phyloP scores from a whole-genome alignment of 441 rosid species.

The Gossypium davidsonii region DNA sequence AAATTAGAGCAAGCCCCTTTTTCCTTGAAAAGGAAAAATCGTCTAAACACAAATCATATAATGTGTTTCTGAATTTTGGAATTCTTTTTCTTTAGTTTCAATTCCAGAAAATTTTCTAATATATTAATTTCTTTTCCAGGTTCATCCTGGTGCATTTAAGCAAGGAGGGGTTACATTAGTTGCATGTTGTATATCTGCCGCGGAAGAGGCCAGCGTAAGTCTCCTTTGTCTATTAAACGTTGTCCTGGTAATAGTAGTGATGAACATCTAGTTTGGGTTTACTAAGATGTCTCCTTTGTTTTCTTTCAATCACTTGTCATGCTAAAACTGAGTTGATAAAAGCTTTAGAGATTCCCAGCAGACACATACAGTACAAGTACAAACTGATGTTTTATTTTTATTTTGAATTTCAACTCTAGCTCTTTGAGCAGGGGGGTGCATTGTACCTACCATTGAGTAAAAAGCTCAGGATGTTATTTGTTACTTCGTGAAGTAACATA shows the following conservation, averaged over 20 bases:
- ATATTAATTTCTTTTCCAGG: slow-evolving; percentile 36
- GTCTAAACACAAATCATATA: background rate
- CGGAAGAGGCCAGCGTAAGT: slow-evolving; percentile 80
- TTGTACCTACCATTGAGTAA: background rate
- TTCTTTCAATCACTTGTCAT: background rate
- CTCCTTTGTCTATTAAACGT: background rate
- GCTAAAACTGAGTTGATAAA: background rate
- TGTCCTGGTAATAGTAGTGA: slow-evolving; percentile 1
- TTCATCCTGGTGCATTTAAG: slow-evolving; percentile 86
- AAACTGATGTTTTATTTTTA: background rate
- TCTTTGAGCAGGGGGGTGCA: background rate
- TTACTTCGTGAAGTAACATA: background rate
- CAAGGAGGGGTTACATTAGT: slow-evolving; percentile 80
- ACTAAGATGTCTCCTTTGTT: background rate
- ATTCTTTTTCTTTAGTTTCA: background rate
- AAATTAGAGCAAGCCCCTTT: background rate
- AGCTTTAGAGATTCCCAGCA: background rate
- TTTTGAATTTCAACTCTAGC: background rate
- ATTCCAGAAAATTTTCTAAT: slow-evolving; percentile 3
- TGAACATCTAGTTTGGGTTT: background rate
- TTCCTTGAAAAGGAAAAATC: background rate
- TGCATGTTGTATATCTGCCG: slow-evolving; percentile 83
- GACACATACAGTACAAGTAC: background rate
- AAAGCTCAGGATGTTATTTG: background rate
- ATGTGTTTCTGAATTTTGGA: background rate